Evolutionary conservation across 73 alveolate genomes (phyloP).

Genomic region (Paramecium caudatum): DNA sequence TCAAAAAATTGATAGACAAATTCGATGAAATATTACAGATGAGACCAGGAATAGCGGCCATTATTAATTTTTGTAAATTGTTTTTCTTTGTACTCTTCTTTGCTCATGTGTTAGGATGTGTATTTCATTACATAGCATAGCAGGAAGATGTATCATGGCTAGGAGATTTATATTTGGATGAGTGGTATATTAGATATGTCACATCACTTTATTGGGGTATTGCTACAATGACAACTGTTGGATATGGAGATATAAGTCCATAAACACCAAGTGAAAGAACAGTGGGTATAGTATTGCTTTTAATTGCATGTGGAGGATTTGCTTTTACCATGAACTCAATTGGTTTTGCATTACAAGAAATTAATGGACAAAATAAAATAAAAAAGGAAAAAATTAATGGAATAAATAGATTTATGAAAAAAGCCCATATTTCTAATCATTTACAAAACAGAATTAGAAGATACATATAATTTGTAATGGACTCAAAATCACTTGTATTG

Average conservation of each 20-base stretch:
- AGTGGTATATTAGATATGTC: slow-evolving; percentile 72
- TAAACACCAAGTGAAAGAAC: slow-evolving; percentile 80
- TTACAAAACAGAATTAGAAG: slow-evolving; percentile 82
- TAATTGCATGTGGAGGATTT: slow-evolving; percentile 89
- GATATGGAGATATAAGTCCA: slow-evolving; percentile 94
- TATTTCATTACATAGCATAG: slow-evolving; percentile 75
- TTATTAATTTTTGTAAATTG: slow-evolving; percentile 45
- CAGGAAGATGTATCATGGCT: slow-evolving; percentile 79
- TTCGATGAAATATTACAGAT: slow-evolving; percentile 83
- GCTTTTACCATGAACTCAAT: slow-evolving; percentile 90
- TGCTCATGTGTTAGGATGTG: slow-evolving; percentile 83
- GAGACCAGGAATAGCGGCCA: slow-evolving; percentile 53
- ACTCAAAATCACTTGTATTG: slow-evolving; percentile 17
- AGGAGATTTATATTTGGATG: slow-evolving; percentile 38
- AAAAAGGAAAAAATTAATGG: slow-evolving; percentile 79
- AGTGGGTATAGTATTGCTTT: slow-evolving; percentile 82
- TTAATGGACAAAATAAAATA: slow-evolving; percentile 77
- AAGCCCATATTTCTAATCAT: slow-evolving; percentile 78
- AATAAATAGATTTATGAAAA: slow-evolving; percentile 80
- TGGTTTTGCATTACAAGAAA: slow-evolving; percentile 77
- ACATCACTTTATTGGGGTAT: slow-evolving; percentile 86
- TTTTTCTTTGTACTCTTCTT: slow-evolving; percentile 54
- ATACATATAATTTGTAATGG: slow-evolving; percentile 79
- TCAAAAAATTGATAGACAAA: slow-evolving; percentile 82
- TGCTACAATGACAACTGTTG: slow-evolving; percentile 92